Evolutionary conservation across 441 rosid genomes (phyloP).

Genomic region (Populus trichocarpa): DNA sequence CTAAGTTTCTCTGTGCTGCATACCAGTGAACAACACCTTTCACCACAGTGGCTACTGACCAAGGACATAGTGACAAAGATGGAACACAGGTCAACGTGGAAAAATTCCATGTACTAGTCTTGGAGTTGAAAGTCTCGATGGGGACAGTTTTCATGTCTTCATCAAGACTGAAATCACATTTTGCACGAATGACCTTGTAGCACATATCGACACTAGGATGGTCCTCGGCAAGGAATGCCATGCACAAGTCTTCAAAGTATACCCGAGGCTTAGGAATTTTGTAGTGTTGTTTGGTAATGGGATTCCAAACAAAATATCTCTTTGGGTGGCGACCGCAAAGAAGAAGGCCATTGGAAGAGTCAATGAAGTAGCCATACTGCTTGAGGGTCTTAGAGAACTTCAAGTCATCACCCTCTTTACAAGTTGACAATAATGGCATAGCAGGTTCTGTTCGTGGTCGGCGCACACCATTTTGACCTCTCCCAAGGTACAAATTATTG

Average conservation of each 20-base stretch:
- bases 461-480: constrained; percentile 28
- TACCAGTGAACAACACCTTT: constrained; percentile 46
- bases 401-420: constrained; percentile 50
- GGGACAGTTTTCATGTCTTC: constrained; percentile 30
- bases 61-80: constrained; percentile 37
- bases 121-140: constrained; percentile 48
- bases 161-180: constrained; percentile 34
- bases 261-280: constrained; percentile 52
- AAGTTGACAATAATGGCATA: constrained; percentile 46
- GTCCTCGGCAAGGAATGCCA: constrained; percentile 53
- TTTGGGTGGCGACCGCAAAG: constrained; percentile 69
- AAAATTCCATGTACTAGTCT: constrained; percentile 50
- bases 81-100: constrained; percentile 44
- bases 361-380: constrained; percentile 54
- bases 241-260: constrained; percentile 46
- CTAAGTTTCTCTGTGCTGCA: constrained; percentile 42
- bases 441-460: constrained; percentile 50
- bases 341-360: constrained; percentile 51
- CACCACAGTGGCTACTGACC: constrained; percentile 48
- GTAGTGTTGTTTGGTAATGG: constrained; percentile 24
- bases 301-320: constrained; percentile 55
- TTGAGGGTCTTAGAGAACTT: constrained; percentile 40
- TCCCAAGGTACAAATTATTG: constrained; percentile 46
- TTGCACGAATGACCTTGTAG: constrained; percentile 53
- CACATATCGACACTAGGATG: constrained; percentile 28